Base-by-base conservation (phyloP, 805 yeast species). In the Kockiozyma suomiensis region DNA sequence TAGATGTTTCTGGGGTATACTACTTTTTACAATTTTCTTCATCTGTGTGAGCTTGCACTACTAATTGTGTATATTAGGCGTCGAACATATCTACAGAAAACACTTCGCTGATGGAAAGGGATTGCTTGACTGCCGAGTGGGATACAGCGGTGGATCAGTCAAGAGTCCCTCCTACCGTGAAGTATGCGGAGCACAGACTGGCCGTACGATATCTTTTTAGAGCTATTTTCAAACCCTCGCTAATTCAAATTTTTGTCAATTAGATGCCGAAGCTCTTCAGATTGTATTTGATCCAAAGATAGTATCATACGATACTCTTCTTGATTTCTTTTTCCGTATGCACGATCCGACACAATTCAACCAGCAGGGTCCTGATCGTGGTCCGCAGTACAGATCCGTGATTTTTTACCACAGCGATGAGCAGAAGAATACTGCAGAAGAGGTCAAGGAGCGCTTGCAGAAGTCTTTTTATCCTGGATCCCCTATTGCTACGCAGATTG, bases 261-360 rank as follows among this genome's bases (percentile, higher is more conserved):
- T 25, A 63, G 67, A 82, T 57, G 96, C 96, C 4, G 99, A 93
- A 73, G 85, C 88, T 4, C 75, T 93, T 21, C 97, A 93, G 73
- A 78, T 93, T 12, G 79, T 93, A 0, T 94, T 82, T 69, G 92
- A 91, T 69, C 97, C 97, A 25, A 65, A 79, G 2, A 66, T 73
- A n/a, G 79, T 89, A 1, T 62, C 82, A 2, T 79, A 84, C 68
- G 81, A 75, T 57, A 88, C 87, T 30, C 75, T 93, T 47, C 74
- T 90, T 45, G 92, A 86, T 57, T 89, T 92, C 67, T 94, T 93
- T 78, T 92, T 90, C 78, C 80, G 87, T 69, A 90, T 90, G 73
- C 99, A 93, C 73, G 98, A 94, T 74, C 98, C 99, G 50, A 94
- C 98, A 1, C 86, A 91, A 1, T 62, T 80, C 54, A 84, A 92